These are phyloP conservation scores for Sinapis alba DNA, from an alignment of 441 rosid genomes.

Conservation along the genomic window DNA sequence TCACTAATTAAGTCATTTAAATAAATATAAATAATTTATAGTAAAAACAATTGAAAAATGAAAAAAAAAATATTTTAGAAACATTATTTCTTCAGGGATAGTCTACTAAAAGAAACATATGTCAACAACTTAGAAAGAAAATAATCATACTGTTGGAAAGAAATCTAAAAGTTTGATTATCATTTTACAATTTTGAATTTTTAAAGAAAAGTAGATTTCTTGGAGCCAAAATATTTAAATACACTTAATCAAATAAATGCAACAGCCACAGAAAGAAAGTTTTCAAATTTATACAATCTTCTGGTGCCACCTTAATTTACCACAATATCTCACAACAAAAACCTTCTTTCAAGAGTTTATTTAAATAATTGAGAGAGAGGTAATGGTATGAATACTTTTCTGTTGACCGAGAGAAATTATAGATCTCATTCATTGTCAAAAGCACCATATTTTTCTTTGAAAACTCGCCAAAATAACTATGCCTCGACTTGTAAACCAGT, in stretches of 20 bases:
- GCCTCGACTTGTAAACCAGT: slow-evolving; percentile 15
- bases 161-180: background rate
- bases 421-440: background rate
- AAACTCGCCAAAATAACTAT: background rate
- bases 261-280: background rate
- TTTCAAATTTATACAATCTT: background rate
- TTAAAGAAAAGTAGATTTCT: background rate
- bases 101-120: background rate
- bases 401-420: background rate
- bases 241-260: background rate
- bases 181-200: slow-evolving; percentile 3
- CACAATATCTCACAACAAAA: background rate
- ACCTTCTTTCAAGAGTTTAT: background rate
- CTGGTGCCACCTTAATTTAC: background rate
- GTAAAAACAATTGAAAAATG: background rate
- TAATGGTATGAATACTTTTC: background rate
- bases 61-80: background rate
- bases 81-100: background rate
- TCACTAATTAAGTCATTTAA: background rate
- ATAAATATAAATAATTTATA: background rate
- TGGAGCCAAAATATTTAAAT: slow-evolving; percentile 24
- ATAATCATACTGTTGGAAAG: background rate
- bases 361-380: background rate
- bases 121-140: slow-evolving; percentile 1
- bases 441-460: background rate